Conservation (phyloP, 495 filamentous ascomycete species). For the Penicillium pulvis region DNA sequence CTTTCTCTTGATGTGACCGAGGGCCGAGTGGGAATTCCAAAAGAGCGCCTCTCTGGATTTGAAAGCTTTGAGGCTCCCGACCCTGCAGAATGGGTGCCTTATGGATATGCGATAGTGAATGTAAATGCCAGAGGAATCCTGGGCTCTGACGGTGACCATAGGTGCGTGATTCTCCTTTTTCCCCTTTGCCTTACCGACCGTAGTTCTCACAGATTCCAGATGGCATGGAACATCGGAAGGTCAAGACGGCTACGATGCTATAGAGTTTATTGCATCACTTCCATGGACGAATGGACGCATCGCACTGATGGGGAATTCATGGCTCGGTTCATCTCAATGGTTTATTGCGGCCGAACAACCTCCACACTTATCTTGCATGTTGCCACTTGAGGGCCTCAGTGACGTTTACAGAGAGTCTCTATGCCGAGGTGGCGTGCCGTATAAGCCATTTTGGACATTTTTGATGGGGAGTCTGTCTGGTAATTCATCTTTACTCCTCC, state of each 20-base stretch:
- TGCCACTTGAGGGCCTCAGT: constrained; percentile 41
- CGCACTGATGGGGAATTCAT: constrained; percentile 26
- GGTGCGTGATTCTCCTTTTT: no score
- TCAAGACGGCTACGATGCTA: constrained; percentile 22
- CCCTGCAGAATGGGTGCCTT: constrained; percentile 38
- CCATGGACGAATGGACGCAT: constrained; percentile 26
- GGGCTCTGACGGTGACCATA: constrained; percentile 29
- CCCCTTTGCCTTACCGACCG: no score
- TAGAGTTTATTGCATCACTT: constrained; percentile 14
- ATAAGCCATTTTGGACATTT: not conserved
- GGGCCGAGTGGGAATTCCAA: constrained; percentile 18
- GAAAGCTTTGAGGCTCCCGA: constrained; percentile 45
- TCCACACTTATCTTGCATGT: constrained; percentile 40
- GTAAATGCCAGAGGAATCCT: constrained; percentile 37
- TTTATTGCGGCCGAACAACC: constrained; percentile 36
- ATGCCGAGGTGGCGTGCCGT: constrained; percentile 20
- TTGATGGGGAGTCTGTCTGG: no score
- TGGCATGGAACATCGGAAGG: constrained; percentile 6
- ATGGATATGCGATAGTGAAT: constrained; percentile 45
- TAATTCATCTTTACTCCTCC: no score
- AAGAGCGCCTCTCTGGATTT: constrained; percentile 14
- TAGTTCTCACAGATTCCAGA: constrained; percentile 19
- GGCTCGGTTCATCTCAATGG: constrained; percentile 36
- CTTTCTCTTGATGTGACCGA: constrained; percentile 15
- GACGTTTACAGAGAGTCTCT: constrained; percentile 38